phyloP scores from a whole-genome alignment of 2,329 filamentous ascomycete species.

The Aspergillus eucalypticola region DNA sequence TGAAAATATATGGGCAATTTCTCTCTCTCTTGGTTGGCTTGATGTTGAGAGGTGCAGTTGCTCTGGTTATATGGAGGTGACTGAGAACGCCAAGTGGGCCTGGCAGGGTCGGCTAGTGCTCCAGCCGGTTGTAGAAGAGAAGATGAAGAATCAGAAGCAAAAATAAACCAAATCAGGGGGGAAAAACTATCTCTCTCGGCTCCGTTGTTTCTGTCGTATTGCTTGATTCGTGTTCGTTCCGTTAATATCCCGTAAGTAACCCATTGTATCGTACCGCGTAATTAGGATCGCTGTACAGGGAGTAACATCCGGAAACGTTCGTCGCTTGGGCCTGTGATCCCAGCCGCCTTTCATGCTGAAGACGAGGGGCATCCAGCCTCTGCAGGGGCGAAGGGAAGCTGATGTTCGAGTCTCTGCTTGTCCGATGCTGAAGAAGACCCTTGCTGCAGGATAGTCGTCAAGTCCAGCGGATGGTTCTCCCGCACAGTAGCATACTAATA shows the following conservation, averaged over 20 bases:
- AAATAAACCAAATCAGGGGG: background rate
- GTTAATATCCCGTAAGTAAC: conserved; percentile 19
- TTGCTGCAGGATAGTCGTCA: background rate
- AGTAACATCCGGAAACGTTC: conserved; percentile 12
- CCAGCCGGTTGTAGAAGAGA: background rate
- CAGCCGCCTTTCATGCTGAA: background rate
- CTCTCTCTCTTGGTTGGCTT: background rate
- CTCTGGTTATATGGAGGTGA: background rate
- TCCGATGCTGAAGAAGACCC: background rate
- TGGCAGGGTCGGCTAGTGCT: background rate
- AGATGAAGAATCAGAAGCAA: background rate
- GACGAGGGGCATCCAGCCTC: background rate
- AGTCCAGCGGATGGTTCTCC: conserved; percentile 12
- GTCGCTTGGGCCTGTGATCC: conserved; percentile 1
- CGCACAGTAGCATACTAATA: conserved; percentile 33
- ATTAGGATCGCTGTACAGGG: conserved; percentile 17
- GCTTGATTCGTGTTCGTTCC: conserved; percentile 15
- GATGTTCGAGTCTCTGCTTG: background rate
- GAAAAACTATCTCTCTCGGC: conserved; percentile 8
- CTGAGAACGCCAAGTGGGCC: background rate
- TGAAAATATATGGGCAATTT: background rate
- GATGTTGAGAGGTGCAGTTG: background rate
- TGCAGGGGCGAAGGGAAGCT: background rate
- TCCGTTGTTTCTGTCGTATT: conserved; percentile 14
- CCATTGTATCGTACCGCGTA: conserved; percentile 19